phyloP scores from a whole-genome alignment of 345 rosid species.

The Limnanthes douglasii region DNA sequence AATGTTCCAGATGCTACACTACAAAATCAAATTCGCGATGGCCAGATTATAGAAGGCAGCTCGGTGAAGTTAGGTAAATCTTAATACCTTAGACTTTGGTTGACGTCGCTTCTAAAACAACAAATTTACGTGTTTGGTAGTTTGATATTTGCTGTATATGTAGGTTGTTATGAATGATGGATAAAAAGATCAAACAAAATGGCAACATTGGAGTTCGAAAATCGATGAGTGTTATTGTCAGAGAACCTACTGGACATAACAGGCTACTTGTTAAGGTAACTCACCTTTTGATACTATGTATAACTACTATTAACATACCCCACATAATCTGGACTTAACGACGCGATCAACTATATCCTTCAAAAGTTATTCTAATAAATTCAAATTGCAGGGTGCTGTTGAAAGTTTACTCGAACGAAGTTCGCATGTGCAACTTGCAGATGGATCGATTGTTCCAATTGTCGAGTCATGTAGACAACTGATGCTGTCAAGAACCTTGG shows the following conservation, averaged over 20 bases:
- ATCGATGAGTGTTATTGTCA: slow-evolving; percentile 77
- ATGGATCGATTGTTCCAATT: slow-evolving; percentile 57
- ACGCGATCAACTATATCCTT: neutral
- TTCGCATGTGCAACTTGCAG: slow-evolving; percentile 65
- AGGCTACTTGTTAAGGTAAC: slow-evolving; percentile 84
- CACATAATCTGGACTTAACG: neutral
- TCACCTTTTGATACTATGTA: slow-evolving; percentile 2
- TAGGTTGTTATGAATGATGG: slow-evolving; percentile 86
- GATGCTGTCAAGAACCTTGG: slow-evolving; percentile 39
- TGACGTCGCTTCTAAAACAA: neutral
- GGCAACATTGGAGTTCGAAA: slow-evolving; percentile 84
- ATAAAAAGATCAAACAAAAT: slow-evolving; percentile 44
- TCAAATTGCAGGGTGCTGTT: slow-evolving; percentile 66
- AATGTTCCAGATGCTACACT: slow-evolving; percentile 49
- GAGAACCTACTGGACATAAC: slow-evolving; percentile 48
- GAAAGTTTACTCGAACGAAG: slow-evolving; percentile 80
- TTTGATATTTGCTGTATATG: slow-evolving; percentile 2
- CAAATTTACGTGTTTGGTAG: slow-evolving; percentile 3
- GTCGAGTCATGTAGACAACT: slow-evolving; percentile 64
- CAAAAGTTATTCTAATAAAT: slow-evolving; percentile 2
- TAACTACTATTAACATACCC: slow-evolving; percentile 3
- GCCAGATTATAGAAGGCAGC: slow-evolving; percentile 30
- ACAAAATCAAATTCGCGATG: slow-evolving; percentile 31
- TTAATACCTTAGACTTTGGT: neutral
- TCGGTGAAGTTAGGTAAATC: slow-evolving; percentile 51